Conservation (phyloP, 1,284 basidiomycete species). For the Moesziomyces aphidis region DNA sequence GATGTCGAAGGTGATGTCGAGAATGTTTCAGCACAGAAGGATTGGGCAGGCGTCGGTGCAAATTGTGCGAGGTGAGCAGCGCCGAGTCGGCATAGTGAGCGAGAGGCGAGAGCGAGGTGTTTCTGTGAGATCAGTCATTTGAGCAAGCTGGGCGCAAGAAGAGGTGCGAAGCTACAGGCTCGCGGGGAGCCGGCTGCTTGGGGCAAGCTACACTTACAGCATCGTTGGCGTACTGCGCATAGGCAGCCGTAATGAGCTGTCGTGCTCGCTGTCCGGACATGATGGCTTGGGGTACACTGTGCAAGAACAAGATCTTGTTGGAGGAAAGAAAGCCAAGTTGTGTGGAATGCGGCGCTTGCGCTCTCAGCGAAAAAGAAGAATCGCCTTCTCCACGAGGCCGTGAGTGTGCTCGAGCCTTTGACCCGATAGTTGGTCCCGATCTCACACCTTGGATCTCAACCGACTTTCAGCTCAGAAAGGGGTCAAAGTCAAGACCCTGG, state of each 20-base stretch:
- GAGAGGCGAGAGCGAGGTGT: slow-evolving; percentile 22
- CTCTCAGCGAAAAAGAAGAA: background rate
- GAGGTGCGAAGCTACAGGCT: background rate
- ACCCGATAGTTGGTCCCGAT: background rate
- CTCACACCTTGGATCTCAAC: no score
- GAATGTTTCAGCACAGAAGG: background rate
- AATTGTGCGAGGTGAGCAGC: slow-evolving; percentile 1
- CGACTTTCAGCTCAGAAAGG: background rate
- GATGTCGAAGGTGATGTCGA: slow-evolving; percentile 3
- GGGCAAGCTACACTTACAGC: slow-evolving; percentile 30
- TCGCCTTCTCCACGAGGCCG: background rate
- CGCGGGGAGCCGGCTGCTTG: background rate
- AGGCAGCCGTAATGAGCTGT: slow-evolving; percentile 50
- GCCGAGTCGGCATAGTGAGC: slow-evolving; percentile 1
- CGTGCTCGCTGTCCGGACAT: slow-evolving; percentile 48
- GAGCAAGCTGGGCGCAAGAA: slow-evolving; percentile 22
- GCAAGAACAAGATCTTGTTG: slow-evolving; percentile 1
- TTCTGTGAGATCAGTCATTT: slow-evolving; percentile 43
- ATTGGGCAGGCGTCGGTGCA: background rate
- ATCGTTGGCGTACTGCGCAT: slow-evolving; percentile 52
- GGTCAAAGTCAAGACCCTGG: slow-evolving; percentile 1
- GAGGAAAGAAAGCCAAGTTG: background rate
- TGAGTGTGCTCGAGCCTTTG: background rate
- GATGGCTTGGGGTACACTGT: slow-evolving; percentile 2
- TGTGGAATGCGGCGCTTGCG: background rate